Base-by-base conservation (phyloP, 2,329 filamentous ascomycete genomes). In the Phaeosphaeriaceae sp. region DNA sequence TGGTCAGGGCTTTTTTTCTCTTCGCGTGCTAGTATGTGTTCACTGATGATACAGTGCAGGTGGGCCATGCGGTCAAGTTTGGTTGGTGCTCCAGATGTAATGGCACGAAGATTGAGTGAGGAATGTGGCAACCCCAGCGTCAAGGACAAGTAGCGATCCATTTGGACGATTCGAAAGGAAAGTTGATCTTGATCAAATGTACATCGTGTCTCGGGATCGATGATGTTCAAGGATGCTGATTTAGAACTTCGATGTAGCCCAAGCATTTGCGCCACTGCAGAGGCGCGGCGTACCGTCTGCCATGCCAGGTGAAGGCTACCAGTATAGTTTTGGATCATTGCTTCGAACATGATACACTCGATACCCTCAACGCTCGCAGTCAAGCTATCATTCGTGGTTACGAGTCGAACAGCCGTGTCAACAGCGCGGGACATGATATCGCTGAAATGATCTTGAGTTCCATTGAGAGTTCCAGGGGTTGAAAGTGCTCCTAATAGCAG, bases 261-360 rank as follows among this genome's bases (percentile, higher is more conserved):
- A 65, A 79, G 70, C 26, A 77, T 47, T 53, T 80, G 77, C 0
- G 75, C 77, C 2, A 75, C 48, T 0, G 52, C 55, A 50, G 76
- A 67, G 0, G 77, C 77, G 18, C 76, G 63, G 2, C 77, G 74
- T 8, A 62, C 46, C 0, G 71, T 60, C 3, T 74, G 35, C 74
- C 74, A 79, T 0, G 72, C 67, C 2, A 66, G 66, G 12, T 74
- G 72, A 3, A 79, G 65, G 39, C 76, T 76, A 0, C 78, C 77
- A 11, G 45, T 30, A 30, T 77, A 72, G 9, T 63, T 63, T 4
- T 78, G 63, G 43, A 71, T 78, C 15, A 72, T 54, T 4, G 61
- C 63, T 52, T 79, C 76, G 1, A 80, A 50, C 45, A 79, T 66
- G 21, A 80, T 64, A 50, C 74, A 78, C 18, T 75, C 68, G 7